phyloP scores from a whole-genome alignment of 805 yeast genomes.

The Lipomyces anomalus region DNA sequence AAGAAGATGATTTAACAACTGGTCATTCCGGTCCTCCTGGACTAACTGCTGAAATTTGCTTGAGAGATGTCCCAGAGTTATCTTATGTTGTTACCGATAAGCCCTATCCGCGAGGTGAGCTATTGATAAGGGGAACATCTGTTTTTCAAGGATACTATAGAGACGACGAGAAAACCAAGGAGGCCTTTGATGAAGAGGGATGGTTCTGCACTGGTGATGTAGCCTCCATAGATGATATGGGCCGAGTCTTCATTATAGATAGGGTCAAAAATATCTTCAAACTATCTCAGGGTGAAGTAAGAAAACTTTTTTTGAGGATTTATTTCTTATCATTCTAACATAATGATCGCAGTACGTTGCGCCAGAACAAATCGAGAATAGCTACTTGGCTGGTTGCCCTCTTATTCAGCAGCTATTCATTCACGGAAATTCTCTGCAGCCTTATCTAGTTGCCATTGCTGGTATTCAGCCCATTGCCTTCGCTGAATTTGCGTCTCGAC shows the following conservation, averaged over 20 bases:
- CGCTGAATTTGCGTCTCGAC: conserved; percentile 30
- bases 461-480: conserved; percentile 52
- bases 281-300: conserved; percentile 23
- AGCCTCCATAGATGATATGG: conserved; percentile 46
- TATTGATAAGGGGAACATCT: conserved; percentile 60
- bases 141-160: conserved; percentile 53
- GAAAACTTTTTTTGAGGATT: no score
- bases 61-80: conserved; percentile 62
- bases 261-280: conserved; percentile 77
- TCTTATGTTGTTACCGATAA: conserved; percentile 43
- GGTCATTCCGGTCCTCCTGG: conserved; percentile 60
- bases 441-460: conserved; percentile 53
- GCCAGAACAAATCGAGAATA: conserved; percentile 70
- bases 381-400: conserved; percentile 51
- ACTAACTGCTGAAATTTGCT: conserved; percentile 50
- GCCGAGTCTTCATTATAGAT: conserved; percentile 59
- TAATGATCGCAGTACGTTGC: no score
- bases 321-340: conserved; percentile 53
- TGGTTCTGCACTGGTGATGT: conserved; percentile 46
- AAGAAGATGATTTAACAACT: conserved; percentile 40
- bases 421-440: conserved; percentile 57
- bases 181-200: conserved; percentile 45
- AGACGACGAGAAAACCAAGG: conserved; percentile 49
- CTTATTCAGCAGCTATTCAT: conserved; percentile 50
- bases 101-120: conserved; percentile 50